Base-by-base conservation (phyloP, 345 rosid genomes). In the Toxicodendron radicans region DNA sequence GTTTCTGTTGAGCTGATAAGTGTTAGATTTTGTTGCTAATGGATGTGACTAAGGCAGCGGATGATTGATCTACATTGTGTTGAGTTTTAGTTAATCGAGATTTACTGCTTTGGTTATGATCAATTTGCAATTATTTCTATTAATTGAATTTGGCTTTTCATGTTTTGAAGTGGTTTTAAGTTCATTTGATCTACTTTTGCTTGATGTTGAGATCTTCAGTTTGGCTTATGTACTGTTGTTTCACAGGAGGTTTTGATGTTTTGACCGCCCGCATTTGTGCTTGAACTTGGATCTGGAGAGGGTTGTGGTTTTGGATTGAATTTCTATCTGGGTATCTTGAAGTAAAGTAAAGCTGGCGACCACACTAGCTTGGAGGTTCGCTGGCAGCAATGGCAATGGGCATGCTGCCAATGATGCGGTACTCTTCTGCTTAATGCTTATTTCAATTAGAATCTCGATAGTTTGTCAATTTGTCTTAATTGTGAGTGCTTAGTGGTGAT, bases 301-400 rank as follows among this genome's bases (percentile, higher is more conserved):
- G 81, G 85, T 77, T 48, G 46, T 56, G 82, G 71, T 72, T 77
- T 77, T 75, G 48, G 70, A 69, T 79, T 83, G 64, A 80, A 73
- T 65, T 77, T 72, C 41, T 35, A 62, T 70, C 27, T 65, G 68
- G 70, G 82, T 72, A 75, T 86, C 76, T 80, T 83, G 79, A 76
- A 87, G 80, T 77, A 45, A 83, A 80, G 74, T 48, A 41, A 83
- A 82, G 76, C 58, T 96, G 99, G 89, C 98, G 73, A 84, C 94
- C 7, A 74, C 98, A 68, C 80, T 96, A 71, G 87, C 90, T 82
- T 95, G 99, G 99, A 89, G 95, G 84, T 90, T 79, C 33, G 35
- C 90, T 79, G 85, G 91, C 89, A 78, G 64, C 87, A 91, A 91
- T 85, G 97, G 97, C 80, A 90, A 85, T 73, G 80, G 88, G 83